A percentile compares a stretch with the other conserved stretches of the same genome.
Conservation (phyloP, 1,284 basidiomycete genomes). For the Cutaneotrichosporon sp. region DNA sequence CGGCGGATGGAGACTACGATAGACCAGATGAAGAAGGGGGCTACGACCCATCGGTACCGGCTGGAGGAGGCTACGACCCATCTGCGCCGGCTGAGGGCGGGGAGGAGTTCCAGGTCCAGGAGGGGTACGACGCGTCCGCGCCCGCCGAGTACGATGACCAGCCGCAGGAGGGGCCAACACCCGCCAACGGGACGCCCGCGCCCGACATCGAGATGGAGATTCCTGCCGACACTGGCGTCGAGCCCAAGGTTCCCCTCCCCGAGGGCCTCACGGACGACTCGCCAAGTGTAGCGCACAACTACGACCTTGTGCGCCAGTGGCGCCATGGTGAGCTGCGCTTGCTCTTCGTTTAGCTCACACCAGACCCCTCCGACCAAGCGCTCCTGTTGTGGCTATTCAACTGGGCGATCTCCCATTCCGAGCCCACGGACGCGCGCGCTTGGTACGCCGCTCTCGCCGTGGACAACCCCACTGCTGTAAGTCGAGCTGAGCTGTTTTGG, state of each 20-base stretch:
- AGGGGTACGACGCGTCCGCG: slow-evolving; percentile 8
- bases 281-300: slow-evolving; percentile 39
- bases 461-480: slow-evolving; percentile 49
- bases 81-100: slow-evolving; percentile 8
- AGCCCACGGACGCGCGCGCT: slow-evolving; percentile 48
- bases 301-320: slow-evolving; percentile 34
- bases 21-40: background rate
- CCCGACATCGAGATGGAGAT: background rate
- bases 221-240: slow-evolving; percentile 5
- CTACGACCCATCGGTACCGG: slow-evolving; percentile 13
- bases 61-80: slow-evolving; percentile 4
- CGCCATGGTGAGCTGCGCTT: slow-evolving; percentile 27
- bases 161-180: background rate
- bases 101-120: background rate
- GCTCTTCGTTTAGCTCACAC: background rate
- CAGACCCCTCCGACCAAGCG: slow-evolving; percentile 37
- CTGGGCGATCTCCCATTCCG: slow-evolving; percentile 50
- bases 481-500: slow-evolving; percentile 9
- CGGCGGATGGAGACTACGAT: background rate
- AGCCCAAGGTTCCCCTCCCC: slow-evolving; percentile 28
- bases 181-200: slow-evolving; percentile 5
- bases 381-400: slow-evolving; percentile 53
- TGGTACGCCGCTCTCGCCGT: slow-evolving; percentile 48
- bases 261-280: slow-evolving; percentile 37
- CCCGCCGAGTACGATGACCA: slow-evolving; percentile 6